Conservation (phyloP, 2,329 filamentous ascomycete species). For the Aspergillus pseudoviridinutans region DNA sequence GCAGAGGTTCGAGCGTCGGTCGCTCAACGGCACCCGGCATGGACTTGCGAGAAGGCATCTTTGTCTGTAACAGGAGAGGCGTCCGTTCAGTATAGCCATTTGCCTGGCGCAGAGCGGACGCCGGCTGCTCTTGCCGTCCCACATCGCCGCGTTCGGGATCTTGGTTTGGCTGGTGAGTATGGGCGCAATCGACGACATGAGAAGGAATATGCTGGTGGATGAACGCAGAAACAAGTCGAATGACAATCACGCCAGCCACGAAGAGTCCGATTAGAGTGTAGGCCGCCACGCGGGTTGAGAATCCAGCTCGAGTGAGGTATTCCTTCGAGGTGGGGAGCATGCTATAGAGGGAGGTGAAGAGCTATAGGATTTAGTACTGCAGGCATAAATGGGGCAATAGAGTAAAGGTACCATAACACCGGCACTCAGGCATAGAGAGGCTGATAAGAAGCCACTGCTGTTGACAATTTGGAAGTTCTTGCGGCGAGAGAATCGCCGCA, state of each 20-base stretch:
- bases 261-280: slow-evolving; percentile 46
- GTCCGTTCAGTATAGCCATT: slow-evolving; percentile 26
- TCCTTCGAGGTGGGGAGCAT: slow-evolving; percentile 84
- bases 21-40: slow-evolving; percentile 18
- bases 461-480: slow-evolving; percentile 81
- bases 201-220: slow-evolving; percentile 48
- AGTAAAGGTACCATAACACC: slow-evolving; percentile 78
- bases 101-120: slow-evolving; percentile 1
- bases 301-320: slow-evolving; percentile 68
- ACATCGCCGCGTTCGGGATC: slow-evolving; percentile 31
- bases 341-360: slow-evolving; percentile 87
- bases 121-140: slow-evolving; percentile 19
- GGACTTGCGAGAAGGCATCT: slow-evolving; percentile 17
- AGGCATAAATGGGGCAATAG: neutral
- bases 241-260: slow-evolving; percentile 45
- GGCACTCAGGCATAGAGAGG: slow-evolving; percentile 86
- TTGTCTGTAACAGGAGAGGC: slow-evolving; percentile 23
- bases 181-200: slow-evolving; percentile 48
- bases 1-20: slow-evolving; percentile 27
- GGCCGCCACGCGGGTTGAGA: slow-evolving; percentile 61
- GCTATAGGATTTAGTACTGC: slow-evolving; percentile 45
- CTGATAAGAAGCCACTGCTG: slow-evolving; percentile 81
- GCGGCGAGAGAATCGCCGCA: slow-evolving; percentile 69
- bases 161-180: slow-evolving; percentile 38
- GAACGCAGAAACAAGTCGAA: slow-evolving; percentile 43